phyloP scores from a whole-genome alignment of 1,139 yeast genomes.

The Geotrichum candidum region DNA sequence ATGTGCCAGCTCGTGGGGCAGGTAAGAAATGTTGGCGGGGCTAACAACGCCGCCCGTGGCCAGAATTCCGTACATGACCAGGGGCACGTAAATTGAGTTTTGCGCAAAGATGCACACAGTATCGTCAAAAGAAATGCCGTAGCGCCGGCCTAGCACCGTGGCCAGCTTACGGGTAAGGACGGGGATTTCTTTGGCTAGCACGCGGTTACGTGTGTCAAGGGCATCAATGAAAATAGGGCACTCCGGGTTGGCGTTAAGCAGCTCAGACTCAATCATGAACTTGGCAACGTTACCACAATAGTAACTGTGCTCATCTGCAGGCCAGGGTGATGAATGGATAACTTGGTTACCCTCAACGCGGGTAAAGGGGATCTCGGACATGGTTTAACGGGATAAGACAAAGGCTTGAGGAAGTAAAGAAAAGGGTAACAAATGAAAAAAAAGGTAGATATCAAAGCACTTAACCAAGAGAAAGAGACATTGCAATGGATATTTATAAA shows the following conservation, averaged over 20 bases:
- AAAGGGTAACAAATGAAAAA: not conserved
- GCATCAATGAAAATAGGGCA: constrained; percentile 27
- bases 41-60: constrained; percentile 24
- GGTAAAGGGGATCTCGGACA: constrained; percentile 4
- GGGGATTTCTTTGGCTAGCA: constrained; percentile 24
- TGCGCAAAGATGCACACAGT: constrained; percentile 10
- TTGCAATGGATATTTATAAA: not conserved
- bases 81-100: constrained; percentile 12
- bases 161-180: constrained; percentile 23
- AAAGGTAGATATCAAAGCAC: not conserved
- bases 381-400: not conserved
- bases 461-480: not conserved
- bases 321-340: constrained; percentile 16
- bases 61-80: constrained; percentile 22
- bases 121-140: constrained; percentile 19
- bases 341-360: constrained; percentile 8
- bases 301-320: not conserved
- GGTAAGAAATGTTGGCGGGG: constrained; percentile 27
- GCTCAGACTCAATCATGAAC: constrained; percentile 14
- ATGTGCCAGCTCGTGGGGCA: constrained; percentile 25
- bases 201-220: constrained; percentile 21
- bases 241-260: constrained; percentile 10
- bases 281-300: constrained; percentile 16
- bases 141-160: constrained; percentile 24
- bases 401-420: not conserved